Conservation (phyloP, 495 filamentous ascomycete species). For the Trichoderma orchidacearum region DNA sequence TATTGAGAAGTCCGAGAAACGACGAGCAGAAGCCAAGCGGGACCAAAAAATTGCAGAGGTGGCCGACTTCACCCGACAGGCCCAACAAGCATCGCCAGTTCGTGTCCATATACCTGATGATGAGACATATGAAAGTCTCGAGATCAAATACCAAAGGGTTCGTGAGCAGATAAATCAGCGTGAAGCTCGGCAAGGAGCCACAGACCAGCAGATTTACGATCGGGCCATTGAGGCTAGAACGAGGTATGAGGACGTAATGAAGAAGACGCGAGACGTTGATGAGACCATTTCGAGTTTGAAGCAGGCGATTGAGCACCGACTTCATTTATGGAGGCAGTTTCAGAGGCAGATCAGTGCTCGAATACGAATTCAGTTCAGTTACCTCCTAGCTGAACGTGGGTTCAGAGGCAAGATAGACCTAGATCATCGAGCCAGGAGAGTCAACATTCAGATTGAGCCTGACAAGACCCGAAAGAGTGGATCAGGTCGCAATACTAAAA, state of each 20-base stretch:
- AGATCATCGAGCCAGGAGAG: conserved; percentile 55
- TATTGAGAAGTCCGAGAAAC: conserved; percentile 31
- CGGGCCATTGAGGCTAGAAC: conserved; percentile 18
- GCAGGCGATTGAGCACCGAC: conserved; percentile 51
- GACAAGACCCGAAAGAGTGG: conserved; percentile 56
- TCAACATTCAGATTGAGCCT: conserved; percentile 72
- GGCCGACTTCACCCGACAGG: conserved; percentile 41
- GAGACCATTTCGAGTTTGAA: conserved; percentile 30
- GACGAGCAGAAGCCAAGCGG: conserved; percentile 27
- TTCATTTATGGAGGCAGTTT: conserved; percentile 67
- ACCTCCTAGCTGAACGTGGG: conserved; percentile 72
- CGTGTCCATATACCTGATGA: conserved; percentile 54
- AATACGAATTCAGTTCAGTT: conserved; percentile 74
- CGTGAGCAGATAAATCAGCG: conserved; percentile 42
- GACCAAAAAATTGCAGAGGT: conserved; percentile 33
- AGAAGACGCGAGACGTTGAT: conserved; percentile 31
- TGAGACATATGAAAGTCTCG: conserved; percentile 50
- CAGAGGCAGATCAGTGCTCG: conserved; percentile 68
- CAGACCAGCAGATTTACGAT: conserved; percentile 48
- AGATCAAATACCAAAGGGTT: conserved; percentile 48
- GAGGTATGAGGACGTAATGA: conserved; percentile 28
- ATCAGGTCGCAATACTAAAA: conserved; percentile 69
- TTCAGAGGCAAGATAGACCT: conserved; percentile 73
- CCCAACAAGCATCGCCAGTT: conserved; percentile 34
- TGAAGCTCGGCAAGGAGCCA: conserved; percentile 37